Percentiles rank a stretch among this genome's conserved stretches.
These are phyloP conservation scores for Monosporascus sp. DNA, from an alignment of 2,329 filamentous ascomycete species.

Conservation along the genomic window DNA sequence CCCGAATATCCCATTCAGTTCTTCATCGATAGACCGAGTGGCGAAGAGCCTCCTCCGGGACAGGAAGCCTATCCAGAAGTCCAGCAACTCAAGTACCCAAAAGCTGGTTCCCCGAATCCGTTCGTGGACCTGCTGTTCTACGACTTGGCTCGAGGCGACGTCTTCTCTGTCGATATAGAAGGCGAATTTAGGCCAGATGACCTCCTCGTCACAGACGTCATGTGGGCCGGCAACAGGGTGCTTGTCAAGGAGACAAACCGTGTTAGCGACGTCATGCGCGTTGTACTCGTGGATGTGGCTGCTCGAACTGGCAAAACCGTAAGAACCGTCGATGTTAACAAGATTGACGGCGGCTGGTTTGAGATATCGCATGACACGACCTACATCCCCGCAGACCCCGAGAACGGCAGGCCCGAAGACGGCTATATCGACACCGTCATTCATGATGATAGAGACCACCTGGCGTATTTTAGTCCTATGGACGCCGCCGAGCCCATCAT, in stretches of 20 bases:
- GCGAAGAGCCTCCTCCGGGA: conserved; percentile 58
- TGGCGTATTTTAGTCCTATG: conserved; percentile 88
- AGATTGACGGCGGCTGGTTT: conserved; percentile 95
- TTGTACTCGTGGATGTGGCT: conserved; percentile 77
- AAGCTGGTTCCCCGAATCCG: conserved; percentile 89
- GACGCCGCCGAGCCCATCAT: conserved; percentile 77
- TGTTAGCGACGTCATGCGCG: conserved; percentile 84
- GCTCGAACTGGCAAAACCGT: conserved; percentile 71
- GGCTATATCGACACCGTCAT: conserved; percentile 93
- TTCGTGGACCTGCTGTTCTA: conserved; percentile 85
- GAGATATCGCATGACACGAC: conserved; percentile 83
- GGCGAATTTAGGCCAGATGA: conserved; percentile 76
- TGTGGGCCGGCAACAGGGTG: conserved; percentile 83
- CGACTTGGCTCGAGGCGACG: conserved; percentile 69
- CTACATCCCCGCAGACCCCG: conserved; percentile 78
- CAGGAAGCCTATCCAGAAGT: conserved; percentile 89
- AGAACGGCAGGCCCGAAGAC: conserved; percentile 69
- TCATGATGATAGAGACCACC: conserved; percentile 78
- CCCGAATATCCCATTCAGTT: conserved; percentile 92
- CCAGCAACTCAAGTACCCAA: conserved; percentile 92
- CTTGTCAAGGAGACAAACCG: conserved; percentile 90
- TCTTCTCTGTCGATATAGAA: conserved; percentile 72
- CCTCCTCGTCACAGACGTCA: conserved; percentile 84
- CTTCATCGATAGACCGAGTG: conserved; percentile 82
- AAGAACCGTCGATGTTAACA: conserved; percentile 69